Evolutionary conservation across 768 basidiomycete species (phyloP), one percentile per base, ranked within the genome.

Genomic region (Leccinum disarticulatum): DNA sequence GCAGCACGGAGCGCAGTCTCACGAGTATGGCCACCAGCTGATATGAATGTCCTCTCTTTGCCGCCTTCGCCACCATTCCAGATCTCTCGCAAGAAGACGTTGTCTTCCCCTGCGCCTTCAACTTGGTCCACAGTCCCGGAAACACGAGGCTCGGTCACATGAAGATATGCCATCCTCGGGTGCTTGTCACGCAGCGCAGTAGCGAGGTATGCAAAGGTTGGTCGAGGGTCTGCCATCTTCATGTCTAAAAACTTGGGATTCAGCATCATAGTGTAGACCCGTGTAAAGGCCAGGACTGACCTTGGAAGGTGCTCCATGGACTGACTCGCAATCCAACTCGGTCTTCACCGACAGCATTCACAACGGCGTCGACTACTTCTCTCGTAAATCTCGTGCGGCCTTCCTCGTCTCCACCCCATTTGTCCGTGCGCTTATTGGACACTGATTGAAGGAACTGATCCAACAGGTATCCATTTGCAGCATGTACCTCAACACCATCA

Each of bases 341-440:
- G n/a, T 43, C 41, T 43, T 43, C 41, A 6, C 41, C 41, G 6
- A 43, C 41, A 11, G n/a, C 41, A 43, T 43, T n/a, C n/a, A 19
- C 41, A 4, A 43, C 10, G 4, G 41, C 41, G 9, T 19, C 50
- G 1, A 79, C 64, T 36, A 83, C 72, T 64, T 81, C 77, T n/a
- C 80, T 71, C 2, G 70, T 60, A 66, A 86, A 84, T 14, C 80
- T 72, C 1, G 73, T 66, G 9, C 84, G 68, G 56, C 81, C 81
- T 62, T 82, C 80, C 48, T 81, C 64, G 35, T 79, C 82, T 1
- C 90, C 88, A 0, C 90, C 90, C 69, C 87, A 43, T 19, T 11
- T 43, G n/a, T 43, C 41, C n/a, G 41, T 43, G n/a, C 41, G 41
- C 10, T 43, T 19, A 43, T 43, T 43, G 9, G 41, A 43, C 10